Evolutionary conservation across 2,329 filamentous ascomycete genomes (phyloP).

Genomic region (Colletotrichum eremochloae): DNA sequence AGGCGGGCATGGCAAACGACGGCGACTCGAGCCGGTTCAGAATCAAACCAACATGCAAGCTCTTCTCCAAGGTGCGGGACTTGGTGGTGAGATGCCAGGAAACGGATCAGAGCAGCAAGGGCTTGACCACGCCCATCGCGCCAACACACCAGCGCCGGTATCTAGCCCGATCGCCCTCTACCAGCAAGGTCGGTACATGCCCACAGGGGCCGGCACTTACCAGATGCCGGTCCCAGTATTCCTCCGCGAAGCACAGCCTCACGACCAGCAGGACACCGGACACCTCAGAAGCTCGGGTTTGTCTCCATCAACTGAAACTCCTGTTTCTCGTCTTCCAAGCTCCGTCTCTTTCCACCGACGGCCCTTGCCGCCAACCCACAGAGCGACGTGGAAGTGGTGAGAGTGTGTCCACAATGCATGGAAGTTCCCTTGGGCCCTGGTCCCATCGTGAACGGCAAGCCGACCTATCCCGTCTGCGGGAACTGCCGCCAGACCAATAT

Average conservation of each 20-base stretch:
- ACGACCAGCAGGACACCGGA: not conserved
- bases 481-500: conserved; percentile 13
- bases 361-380: not conserved
- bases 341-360: too few species aligned
- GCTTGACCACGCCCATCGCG: too few species aligned
- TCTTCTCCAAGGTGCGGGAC: too few species aligned
- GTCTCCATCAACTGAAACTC: not conserved
- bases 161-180: not conserved
- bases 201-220: not conserved
- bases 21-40: not conserved
- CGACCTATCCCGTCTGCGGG: conserved; percentile 10
- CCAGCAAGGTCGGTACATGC: not conserved
- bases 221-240: not conserved
- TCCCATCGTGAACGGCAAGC: conserved; percentile 7
- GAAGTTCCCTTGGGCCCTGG: not conserved
- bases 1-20: not conserved
- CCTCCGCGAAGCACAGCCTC: not conserved
- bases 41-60: not conserved
- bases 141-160: not conserved
- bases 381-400: not conserved
- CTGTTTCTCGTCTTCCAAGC: not conserved
- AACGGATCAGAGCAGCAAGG: not conserved
- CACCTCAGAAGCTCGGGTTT: too few species aligned
- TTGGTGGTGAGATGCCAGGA: too few species aligned
- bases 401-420: conserved; percentile 17